These are phyloP conservation scores for Ilex aquifolium DNA, from an alignment of 257 asterid genomes.

Conservation along the genomic window DNA sequence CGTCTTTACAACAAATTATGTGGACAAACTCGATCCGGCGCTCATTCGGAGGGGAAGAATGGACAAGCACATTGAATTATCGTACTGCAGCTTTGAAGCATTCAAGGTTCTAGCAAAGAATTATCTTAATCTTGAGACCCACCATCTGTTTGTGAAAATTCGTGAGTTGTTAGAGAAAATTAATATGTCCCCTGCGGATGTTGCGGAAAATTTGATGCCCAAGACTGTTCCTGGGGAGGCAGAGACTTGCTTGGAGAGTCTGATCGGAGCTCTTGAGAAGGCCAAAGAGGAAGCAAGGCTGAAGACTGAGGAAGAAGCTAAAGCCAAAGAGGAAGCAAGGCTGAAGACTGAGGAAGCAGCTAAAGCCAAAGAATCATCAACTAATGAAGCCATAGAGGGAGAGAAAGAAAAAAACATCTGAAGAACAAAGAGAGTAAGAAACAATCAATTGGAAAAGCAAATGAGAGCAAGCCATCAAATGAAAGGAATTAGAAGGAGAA, in stretches of 20 bases:
- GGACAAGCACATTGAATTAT: not conserved
- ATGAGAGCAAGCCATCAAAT: too few relatives aligned
- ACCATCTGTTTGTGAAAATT: not conserved
- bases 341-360: not conserved
- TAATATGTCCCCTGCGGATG: not conserved
- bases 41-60: not conserved
- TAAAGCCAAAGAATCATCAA: too few relatives aligned
- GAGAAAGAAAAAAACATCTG: too few relatives aligned
- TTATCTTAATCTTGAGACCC: not conserved
- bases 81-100: not conserved
- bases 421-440: too few relatives aligned
- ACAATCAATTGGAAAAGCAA: too few relatives aligned
- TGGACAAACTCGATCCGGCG: not conserved
- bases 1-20: not conserved
- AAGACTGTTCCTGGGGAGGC: not conserved
- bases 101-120: constrained; percentile 1
- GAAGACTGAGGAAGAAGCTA: not conserved
- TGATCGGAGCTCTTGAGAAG: not conserved
- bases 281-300: not conserved
- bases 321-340: not conserved
- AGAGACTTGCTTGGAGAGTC: not conserved
- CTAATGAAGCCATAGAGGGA: too few relatives aligned
- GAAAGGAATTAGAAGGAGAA: too few relatives aligned
- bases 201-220: constrained; percentile 2
- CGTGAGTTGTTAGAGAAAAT: not conserved